phyloP scores from a whole-genome alignment of 129 eudicot genomes.

The Helianthus annuus region DNA sequence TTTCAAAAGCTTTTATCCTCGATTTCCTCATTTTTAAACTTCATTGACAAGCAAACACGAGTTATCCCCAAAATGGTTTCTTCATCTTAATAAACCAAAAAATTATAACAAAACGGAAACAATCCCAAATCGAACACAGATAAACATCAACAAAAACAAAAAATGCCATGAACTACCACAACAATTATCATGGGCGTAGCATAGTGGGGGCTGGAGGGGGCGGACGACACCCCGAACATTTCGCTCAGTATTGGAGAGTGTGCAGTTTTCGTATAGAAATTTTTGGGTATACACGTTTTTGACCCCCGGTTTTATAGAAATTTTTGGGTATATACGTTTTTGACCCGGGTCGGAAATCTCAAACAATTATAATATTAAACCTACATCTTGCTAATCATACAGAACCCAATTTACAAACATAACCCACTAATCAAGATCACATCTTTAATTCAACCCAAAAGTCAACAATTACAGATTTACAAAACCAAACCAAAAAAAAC shows the following conservation, averaged over 20 bases:
- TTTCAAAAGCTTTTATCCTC: no score
- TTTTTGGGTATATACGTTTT: no score
- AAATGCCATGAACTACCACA: constrained; percentile 4
- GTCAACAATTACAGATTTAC: not conserved
- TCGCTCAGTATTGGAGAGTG: no score
- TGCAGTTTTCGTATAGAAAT: no score
- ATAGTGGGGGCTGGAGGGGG: no score
- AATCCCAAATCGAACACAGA: no score
- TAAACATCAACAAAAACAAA: not conserved
- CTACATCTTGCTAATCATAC: not conserved
- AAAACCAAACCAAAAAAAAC: not conserved
- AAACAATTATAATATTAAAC: not conserved
- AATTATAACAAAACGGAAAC: constrained; percentile 1
- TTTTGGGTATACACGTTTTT: no score
- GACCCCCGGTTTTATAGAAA: no score
- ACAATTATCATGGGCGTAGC: not conserved
- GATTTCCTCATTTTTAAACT: no score
- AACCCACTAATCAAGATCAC: not conserved
- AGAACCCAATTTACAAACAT: constrained; percentile 6
- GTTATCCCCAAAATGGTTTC: not conserved
- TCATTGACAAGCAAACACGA: no score
- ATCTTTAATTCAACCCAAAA: not conserved
- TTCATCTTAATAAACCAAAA: constrained; percentile 29
- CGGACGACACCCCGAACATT: no score
- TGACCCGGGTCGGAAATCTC: no score